These are phyloP conservation scores for Saccharomyces pastorianus DNA, from an alignment of 1,139 yeast species.

Conservation along the genomic window DNA sequence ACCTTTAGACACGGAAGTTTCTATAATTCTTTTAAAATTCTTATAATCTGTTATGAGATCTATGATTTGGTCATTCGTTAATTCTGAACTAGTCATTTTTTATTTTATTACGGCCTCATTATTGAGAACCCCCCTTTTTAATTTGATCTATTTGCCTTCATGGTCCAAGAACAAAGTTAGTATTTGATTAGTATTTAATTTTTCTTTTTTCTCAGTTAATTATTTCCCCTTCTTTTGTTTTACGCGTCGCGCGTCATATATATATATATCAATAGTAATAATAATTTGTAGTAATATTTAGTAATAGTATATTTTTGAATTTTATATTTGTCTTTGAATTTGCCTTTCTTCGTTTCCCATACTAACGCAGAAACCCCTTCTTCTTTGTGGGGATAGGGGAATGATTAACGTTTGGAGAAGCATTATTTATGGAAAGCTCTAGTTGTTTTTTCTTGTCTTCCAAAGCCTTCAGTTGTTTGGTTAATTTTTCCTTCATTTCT, in stretches of 20 bases:
- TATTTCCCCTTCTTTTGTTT: slow-evolving; percentile 25
- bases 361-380: slow-evolving; percentile 54
- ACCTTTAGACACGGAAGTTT: slow-evolving; percentile 5
- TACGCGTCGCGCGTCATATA: slow-evolving; percentile 14
- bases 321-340: background rate
- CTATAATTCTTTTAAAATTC: background rate
- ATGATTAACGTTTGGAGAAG: slow-evolving; percentile 37
- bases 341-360: too few species aligned
- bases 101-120: background rate
- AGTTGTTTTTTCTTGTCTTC: slow-evolving; percentile 86
- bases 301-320: background rate
- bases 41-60: background rate
- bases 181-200: too few species aligned
- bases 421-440: slow-evolving; percentile 42
- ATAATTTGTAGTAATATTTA: background rate
- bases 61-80: background rate
- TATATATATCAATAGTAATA: slow-evolving; percentile 19
- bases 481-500: slow-evolving; percentile 91
- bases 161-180: background rate
- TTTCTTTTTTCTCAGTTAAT: background rate
- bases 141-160: background rate
- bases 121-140: background rate
- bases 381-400: slow-evolving; percentile 44
- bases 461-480: slow-evolving; percentile 77
- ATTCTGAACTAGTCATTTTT: background rate